Evolutionary conservation across 108 stramenopile genomes (phyloP).

Genomic region (Nitzschia palea): DNA sequence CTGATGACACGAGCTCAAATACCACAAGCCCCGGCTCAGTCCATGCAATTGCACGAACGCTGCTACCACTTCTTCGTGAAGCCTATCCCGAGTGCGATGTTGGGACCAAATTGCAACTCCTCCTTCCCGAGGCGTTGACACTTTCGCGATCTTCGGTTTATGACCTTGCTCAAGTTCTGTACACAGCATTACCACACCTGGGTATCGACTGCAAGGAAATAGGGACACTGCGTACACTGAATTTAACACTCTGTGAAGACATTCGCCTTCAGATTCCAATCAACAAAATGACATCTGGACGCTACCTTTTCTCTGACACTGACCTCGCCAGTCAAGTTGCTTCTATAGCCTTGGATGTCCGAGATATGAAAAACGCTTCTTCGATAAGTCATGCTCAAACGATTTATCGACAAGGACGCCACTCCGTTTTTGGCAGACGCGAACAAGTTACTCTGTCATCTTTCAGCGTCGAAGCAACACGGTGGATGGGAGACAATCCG

Average conservation of each 20-base stretch:
- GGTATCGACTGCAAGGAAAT: conserved; percentile 28
- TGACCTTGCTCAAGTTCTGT: conserved; percentile 34
- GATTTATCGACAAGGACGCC: conserved; percentile 50
- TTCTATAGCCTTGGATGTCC: conserved; percentile 41
- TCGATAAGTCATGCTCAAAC: conserved; percentile 36
- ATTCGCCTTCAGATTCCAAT: not conserved
- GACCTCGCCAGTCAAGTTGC: conserved; percentile 23
- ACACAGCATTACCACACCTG: conserved; percentile 27
- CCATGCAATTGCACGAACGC: conserved; percentile 23
- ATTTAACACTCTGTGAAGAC: conserved; percentile 14
- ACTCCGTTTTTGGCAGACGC: conserved; percentile 30
- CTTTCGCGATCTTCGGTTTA: conserved; percentile 4
- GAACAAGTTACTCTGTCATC: conserved; percentile 32
- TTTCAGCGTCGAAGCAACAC: conserved; percentile 25
- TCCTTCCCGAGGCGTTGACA: conserved; percentile 8
- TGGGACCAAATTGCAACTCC: conserved; percentile 19
- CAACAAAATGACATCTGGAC: conserved; percentile 30
- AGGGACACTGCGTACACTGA: conserved; percentile 23
- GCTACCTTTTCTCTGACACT: conserved; percentile 33
- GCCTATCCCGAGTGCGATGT: conserved; percentile 11
- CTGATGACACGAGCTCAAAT: conserved; percentile 15
- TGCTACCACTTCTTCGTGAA: conserved; percentile 37
- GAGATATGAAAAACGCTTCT: conserved; percentile 30
- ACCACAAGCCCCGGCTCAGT: conserved; percentile 17
- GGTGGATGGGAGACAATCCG: conserved; percentile 50